Evolutionary conservation across 768 basidiomycete genomes (phyloP).

Genomic region (Serendipita sp.): DNA sequence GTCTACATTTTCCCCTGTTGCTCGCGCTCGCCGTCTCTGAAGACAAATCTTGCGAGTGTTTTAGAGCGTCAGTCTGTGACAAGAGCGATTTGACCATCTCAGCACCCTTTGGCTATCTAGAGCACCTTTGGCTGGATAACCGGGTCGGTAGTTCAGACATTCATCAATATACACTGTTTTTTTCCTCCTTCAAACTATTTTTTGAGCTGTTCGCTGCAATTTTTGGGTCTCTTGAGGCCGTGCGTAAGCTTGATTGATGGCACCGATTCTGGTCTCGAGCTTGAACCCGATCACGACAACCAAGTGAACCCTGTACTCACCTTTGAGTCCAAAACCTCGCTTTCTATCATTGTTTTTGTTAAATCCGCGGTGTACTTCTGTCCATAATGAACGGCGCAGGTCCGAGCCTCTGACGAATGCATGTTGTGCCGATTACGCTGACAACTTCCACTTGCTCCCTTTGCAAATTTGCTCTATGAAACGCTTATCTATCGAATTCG

Average conservation of each 20-base stretch:
- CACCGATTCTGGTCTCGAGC: background rate
- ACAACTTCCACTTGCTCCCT: background rate
- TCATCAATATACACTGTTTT: background rate
- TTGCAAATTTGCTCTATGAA: too few relatives aligned
- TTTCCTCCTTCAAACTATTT: background rate
- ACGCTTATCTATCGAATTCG: too few relatives aligned
- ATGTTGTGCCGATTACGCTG: background rate
- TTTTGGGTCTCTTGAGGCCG: background rate
- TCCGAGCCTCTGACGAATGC: background rate
- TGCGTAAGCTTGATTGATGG: background rate
- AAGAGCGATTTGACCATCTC: constrained; percentile 1
- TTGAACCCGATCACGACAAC: background rate
- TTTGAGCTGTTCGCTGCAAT: background rate
- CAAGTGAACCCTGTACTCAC: background rate
- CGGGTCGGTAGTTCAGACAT: constrained; percentile 3
- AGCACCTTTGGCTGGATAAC: background rate
- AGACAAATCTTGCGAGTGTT: constrained; percentile 4
- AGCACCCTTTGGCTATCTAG: background rate
- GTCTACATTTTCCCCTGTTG: constrained; percentile 1
- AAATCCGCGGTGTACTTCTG: background rate
- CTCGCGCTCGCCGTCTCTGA: background rate
- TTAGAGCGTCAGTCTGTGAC: background rate
- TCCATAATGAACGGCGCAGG: constrained; percentile 4
- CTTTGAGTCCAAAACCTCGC: background rate
- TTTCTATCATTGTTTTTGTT: background rate